Evolutionary conservation across 2,329 filamentous ascomycete species (phyloP), one percentile per base, ranked within the genome.

Genomic region (Arthrobotrys entomopaga): DNA sequence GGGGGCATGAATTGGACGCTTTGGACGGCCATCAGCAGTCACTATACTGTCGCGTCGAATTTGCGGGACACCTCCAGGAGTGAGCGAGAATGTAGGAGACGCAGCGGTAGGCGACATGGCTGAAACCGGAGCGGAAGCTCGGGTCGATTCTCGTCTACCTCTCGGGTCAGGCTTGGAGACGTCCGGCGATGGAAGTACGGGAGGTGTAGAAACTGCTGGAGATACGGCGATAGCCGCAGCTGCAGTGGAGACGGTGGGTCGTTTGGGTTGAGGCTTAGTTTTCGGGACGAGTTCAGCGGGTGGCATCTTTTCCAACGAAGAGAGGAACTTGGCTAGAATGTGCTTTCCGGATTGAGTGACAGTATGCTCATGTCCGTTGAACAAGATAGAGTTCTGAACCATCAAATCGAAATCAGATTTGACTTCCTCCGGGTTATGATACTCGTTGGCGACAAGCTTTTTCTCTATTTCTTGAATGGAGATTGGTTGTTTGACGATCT

Each of bases 1-100:
- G 0, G 95, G 93, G 7, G 93, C 91, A 79, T 97, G 92, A 65
- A 98, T 97, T 13, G 94, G 92, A 63, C 95, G 90, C 84, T 97
- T 97, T 10, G 94, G 93, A 59, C 95, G 88, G 66, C 89, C 90
- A 77, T 93, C 91, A 69, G 89, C 90, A 4, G 88, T 90, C 49
- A 70, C 71, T 69, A 70, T 75, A 0, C 92, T 96, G 79, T 96
- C 92, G 19, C 94, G 90, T 63, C 95, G 90, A 76, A 95, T 95
- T 43, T 92, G 85, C 7, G 92, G 92, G 43, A 92, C 86, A 0
- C 91, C 92, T 78, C 92, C 88, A 0, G 91, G 88, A 22, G 90
- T 88, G 10, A 96, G 84, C 1, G 92, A 91, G 81, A 93, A 96
- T 0, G 90, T 87, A 29, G 85, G 86, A 3, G 84, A 82, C 26